Evolutionary conservation across 495 filamentous ascomycete species (phyloP).

Genomic region (Penicillium soppii): DNA sequence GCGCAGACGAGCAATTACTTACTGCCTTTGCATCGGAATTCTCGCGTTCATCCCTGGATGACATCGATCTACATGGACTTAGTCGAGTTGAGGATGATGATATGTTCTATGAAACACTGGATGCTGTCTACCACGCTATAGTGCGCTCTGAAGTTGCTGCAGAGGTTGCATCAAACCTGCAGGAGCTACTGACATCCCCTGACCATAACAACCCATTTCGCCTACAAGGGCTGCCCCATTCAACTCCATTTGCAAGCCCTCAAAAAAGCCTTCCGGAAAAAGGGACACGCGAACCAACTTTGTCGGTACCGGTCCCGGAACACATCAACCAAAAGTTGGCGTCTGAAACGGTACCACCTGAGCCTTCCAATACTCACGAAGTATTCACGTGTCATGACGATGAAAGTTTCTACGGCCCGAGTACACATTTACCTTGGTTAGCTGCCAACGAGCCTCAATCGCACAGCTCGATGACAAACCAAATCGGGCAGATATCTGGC

Average conservation of each 20-base stretch:
- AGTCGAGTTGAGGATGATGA: slow-evolving; percentile 2
- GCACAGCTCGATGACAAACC: background rate
- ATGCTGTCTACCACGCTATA: slow-evolving; percentile 17
- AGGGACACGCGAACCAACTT: too few relatives aligned
- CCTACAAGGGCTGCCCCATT: too few relatives aligned
- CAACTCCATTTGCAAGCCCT: too few relatives aligned
- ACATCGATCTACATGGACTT: background rate
- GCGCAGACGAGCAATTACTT: background rate
- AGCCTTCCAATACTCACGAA: background rate
- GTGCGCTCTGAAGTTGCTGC: background rate
- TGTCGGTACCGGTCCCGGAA: too few relatives aligned
- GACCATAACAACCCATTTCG: background rate
- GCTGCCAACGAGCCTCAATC: background rate
- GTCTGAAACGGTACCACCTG: background rate
- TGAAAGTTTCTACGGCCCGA: background rate
- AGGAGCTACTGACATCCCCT: background rate
- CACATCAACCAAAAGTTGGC: too few relatives aligned
- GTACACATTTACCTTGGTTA: background rate
- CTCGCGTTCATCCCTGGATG: background rate
- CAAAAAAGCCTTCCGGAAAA: too few relatives aligned
- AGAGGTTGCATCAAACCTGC: background rate
- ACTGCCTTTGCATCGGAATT: background rate
- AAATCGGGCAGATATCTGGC: background rate
- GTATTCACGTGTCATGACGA: too few relatives aligned
- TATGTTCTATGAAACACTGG: slow-evolving; percentile 9